Percentiles rank a stretch among this genome's conserved stretches.
Evolutionary conservation across 2,329 filamentous ascomycete species (phyloP).

Genomic region (Epichloe sp.): DNA sequence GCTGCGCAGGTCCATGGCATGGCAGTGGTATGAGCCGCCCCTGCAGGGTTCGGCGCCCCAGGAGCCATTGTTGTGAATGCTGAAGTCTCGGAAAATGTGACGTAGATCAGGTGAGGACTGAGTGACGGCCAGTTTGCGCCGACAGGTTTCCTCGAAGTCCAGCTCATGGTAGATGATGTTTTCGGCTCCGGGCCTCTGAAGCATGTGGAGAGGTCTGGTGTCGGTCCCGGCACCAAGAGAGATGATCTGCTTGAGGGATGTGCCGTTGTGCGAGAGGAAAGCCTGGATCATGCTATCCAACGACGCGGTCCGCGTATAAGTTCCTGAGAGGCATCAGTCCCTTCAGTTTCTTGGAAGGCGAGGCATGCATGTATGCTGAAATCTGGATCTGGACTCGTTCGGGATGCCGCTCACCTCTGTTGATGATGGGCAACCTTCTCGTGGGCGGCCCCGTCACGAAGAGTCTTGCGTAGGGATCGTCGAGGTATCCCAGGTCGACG

Average conservation of each 20-base stretch:
- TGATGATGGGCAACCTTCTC: constrained; percentile 79
- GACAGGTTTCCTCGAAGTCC: constrained; percentile 69
- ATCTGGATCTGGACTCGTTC: background rate
- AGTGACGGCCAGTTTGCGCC: constrained; percentile 46
- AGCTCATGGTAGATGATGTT: constrained; percentile 75
- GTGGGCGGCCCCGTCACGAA: constrained; percentile 49
- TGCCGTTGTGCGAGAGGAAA: constrained; percentile 44
- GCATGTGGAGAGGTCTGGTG: constrained; percentile 70
- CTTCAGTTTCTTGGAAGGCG: background rate
- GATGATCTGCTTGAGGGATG: constrained; percentile 57
- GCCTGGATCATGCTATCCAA: constrained; percentile 63
- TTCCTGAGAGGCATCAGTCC: constrained; percentile 41
- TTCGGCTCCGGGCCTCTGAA: constrained; percentile 28
- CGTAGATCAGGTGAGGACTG: constrained; percentile 32
- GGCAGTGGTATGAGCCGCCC: constrained; percentile 38
- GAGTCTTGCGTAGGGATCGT: constrained; percentile 62
- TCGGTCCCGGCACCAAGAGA: constrained; percentile 91
- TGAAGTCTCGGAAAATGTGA: constrained; percentile 23
- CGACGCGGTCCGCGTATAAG: constrained; percentile 78
- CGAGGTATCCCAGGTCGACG: constrained; percentile 70
- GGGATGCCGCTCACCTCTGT: constrained; percentile 53
- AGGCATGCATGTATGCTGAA: background rate
- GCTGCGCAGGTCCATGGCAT: constrained; percentile 58
- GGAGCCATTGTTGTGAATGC: constrained; percentile 17
- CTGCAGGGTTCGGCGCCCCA: constrained; percentile 30